Evolutionary conservation across 2,329 filamentous ascomycete genomes (phyloP), one percentile per base, ranked within the genome.

Genomic region (Aspergillus proliferans): DNA sequence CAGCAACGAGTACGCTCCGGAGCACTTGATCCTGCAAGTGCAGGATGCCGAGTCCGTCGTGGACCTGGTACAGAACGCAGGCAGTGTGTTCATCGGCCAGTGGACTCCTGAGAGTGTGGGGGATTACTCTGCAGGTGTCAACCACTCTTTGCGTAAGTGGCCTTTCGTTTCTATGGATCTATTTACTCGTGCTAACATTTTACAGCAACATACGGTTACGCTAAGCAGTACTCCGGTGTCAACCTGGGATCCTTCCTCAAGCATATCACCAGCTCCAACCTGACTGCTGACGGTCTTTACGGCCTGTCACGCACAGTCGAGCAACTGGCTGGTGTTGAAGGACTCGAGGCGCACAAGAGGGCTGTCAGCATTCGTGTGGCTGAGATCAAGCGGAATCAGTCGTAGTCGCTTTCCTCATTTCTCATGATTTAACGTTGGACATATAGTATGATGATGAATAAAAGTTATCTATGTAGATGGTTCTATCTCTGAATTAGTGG

Each of bases 21-120:
- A 98, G 75, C 93, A 98, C 73, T 73, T 98, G 65, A 98, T 98
- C 59, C 76, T 98, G 43, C 93, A 97, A 69, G 73, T 97, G 43
- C 78, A 85, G 55, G 78, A 95, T 55, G 86, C 93, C 6, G 83
- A 87, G 59, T 76, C 80, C 50, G 78, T 85, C 3, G 85, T 95
- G 0, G 83, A 87, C 33, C 73, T 85, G 67, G 90, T 98, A 21
- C 81, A 90, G 73, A 96, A 98, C 60, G 93, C 93, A 2, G 93
- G 93, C 15, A 95, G 89, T 66, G 91, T 98, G 6, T 98, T 98
- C 67, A 85, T 97, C 56, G 93, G 93, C 8, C 79, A 87, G 56
- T 98, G 93, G 93, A 97, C 93, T 0, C 93, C 93, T 5, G 93
- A 98, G 73, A 95, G 88, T 68, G 93, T 98, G 3, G 93, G 93